Evolutionary conservation across 257 asterid species (phyloP).

Genomic region (Petunia axillaris): DNA sequence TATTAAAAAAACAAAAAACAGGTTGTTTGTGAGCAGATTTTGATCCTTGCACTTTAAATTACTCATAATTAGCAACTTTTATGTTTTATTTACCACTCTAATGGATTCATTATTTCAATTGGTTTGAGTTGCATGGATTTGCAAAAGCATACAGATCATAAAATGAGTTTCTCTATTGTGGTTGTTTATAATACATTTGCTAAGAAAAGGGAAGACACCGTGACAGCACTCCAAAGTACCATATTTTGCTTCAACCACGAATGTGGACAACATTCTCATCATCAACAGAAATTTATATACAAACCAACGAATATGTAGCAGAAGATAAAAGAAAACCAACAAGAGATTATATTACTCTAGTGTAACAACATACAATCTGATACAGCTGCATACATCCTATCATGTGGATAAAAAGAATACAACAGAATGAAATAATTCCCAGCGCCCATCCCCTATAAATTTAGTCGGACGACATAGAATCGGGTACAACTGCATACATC

Average conservation of each 20-base stretch:
- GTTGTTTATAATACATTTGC: not conserved
- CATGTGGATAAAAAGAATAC: not conserved
- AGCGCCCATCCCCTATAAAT: not conserved
- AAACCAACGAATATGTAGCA: not conserved
- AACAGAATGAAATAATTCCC: conserved; percentile 4
- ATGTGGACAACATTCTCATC: not conserved
- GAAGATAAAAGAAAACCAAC: not conserved
- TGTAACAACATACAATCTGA: conserved; percentile 15
- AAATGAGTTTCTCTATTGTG: not conserved
- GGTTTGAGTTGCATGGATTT: not conserved
- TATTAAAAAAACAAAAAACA: not conserved
- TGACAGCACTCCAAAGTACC: not conserved
- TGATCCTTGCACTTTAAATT: not conserved
- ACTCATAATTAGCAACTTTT: not conserved
- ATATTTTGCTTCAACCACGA: not conserved
- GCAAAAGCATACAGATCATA: not conserved
- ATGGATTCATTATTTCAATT: not conserved
- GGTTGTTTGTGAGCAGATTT: not conserved
- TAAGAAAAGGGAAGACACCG: too few relatives aligned
- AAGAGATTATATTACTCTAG: not conserved
- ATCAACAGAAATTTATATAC: not conserved
- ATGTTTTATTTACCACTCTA: too few relatives aligned
- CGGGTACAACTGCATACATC: conserved; percentile 17
- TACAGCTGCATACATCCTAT: conserved; percentile 5
- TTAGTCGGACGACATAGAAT: not conserved